A percentile compares a stretch with the other conserved stretches of the same genome.
These are phyloP conservation scores for Xylariales sp. DNA, from an alignment of 2,329 filamentous ascomycete species.

Conservation along the genomic window DNA sequence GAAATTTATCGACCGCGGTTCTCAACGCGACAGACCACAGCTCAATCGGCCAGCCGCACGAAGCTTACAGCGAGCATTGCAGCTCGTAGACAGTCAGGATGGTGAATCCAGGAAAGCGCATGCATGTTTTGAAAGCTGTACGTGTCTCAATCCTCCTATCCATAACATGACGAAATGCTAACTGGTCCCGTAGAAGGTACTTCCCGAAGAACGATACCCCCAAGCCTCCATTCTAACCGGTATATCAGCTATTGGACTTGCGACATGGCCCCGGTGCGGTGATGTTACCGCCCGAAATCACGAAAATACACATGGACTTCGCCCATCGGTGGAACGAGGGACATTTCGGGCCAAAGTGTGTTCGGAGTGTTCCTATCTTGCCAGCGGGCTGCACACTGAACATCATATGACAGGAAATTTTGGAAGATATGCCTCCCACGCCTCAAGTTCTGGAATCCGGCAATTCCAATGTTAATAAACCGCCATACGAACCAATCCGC, in stretches of 20 bases:
- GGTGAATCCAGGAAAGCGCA: constrained; percentile 31
- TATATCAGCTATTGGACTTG: constrained; percentile 35
- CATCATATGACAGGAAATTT: constrained; percentile 63
- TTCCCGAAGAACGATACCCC: not conserved
- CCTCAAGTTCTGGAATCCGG: constrained; percentile 91
- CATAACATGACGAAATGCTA: constrained; percentile 16
- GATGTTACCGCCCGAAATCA: constrained; percentile 70
- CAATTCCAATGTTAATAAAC: constrained; percentile 76
- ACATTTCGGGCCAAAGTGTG: constrained; percentile 69
- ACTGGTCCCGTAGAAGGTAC: constrained; percentile 24
- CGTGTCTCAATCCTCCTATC: constrained; percentile 8
- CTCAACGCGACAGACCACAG: constrained; percentile 1
- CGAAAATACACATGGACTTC: constrained; percentile 72
- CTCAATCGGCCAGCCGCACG: too few species aligned
- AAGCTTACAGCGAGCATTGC: constrained; percentile 7
- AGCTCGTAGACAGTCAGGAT: constrained; percentile 23
- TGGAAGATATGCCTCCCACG: constrained; percentile 78
- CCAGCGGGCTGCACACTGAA: not conserved
- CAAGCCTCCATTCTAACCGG: constrained; percentile 7
- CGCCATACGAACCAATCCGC: constrained; percentile 54
- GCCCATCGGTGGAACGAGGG: constrained; percentile 56
- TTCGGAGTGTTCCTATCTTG: constrained; percentile 4
- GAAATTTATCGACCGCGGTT: constrained; percentile 1
- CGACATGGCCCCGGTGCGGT: constrained; percentile 80
- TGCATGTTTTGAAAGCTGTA: constrained; percentile 28